These are phyloP conservation scores for Colletotrichum sp. DNA, from an alignment of 2,329 filamentous ascomycete genomes.

Conservation along the genomic window DNA sequence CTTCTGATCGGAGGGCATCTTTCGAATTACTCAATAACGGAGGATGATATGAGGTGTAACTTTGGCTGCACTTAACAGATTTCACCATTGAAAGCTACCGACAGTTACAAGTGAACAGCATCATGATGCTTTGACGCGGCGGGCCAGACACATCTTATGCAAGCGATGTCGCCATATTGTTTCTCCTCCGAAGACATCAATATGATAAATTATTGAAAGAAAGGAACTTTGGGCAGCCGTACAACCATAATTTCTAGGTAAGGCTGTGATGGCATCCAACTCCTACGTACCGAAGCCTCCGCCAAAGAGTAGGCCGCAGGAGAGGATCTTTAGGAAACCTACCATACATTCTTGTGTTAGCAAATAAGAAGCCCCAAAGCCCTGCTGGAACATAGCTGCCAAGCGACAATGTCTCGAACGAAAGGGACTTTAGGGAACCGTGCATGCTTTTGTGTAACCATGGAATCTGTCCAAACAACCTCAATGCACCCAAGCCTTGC, in stretches of 20 bases:
- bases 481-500: not conserved
- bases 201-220: not conserved
- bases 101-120: not conserved
- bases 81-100: not conserved
- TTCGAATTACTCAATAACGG: not conserved
- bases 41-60: not conserved
- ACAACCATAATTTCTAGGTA: not conserved
- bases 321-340: not conserved
- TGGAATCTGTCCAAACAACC: not conserved
- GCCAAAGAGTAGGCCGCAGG: not conserved
- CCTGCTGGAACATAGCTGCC: accelerated
- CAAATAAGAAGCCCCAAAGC: not conserved
- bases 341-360: accelerated
- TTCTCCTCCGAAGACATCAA: not conserved
- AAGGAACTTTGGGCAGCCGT: not conserved
- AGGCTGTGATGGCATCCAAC: not conserved
- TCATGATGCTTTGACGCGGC: not conserved
- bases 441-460: not conserved
- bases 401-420: not conserved
- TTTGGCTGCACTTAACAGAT: not conserved
- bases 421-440: not conserved
- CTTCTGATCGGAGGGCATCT: not conserved
- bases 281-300: not conserved
- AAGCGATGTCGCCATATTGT: not conserved
- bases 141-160: not conserved